Base-by-base conservation (phyloP, 805 yeast genomes). In the Millerozyma acaciae region DNA sequence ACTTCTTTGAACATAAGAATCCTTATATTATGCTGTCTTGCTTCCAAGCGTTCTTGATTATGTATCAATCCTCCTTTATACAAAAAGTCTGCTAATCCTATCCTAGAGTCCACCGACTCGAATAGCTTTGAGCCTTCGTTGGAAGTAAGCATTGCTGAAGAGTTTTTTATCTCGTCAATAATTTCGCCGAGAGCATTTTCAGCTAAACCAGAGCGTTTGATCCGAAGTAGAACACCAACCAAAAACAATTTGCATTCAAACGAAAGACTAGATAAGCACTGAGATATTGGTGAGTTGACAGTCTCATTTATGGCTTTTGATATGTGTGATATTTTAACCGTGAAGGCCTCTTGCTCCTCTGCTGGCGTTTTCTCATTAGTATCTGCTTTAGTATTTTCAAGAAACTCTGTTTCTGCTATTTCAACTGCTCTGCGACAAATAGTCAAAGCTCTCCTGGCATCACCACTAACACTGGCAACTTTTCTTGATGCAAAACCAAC, bases 401-500 rank as follows among this genome's bases (percentile, higher is more conserved):
- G 48, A 47, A 69, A 75, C 39, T 80, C 84, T 21, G 59, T 50
- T 49, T 86, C 94, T 0, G 96, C 95, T 19, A 89, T 68, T 51
- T 87, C 96, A 6, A 89, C 82, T 0, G 97, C 96, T 37, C 97
- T 65, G 23, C 89, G 72, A 50, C 96, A 84, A 16, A 93, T 84
- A 37, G 83, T 83, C 35, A 93, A 65, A 0, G 96, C 97, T 38
- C 97, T 68, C 49, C 99, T 70, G 1, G 97, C 98, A 65, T 93
- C 99, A 38, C 99, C 98, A 53, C 94, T 84, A 3, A 93, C 97
- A 60, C 93, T 78, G 4, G 97, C 96, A 27, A 93, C 94, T 55
- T 88, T 89, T 58, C 97, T 73, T 2, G 96, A 78, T 0, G 96
- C 96, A 65, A 84, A 88, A 38, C 83, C 90, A 43, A 89, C 76